Conservation (phyloP, 345 rosid species). For the Turnera subulata region DNA sequence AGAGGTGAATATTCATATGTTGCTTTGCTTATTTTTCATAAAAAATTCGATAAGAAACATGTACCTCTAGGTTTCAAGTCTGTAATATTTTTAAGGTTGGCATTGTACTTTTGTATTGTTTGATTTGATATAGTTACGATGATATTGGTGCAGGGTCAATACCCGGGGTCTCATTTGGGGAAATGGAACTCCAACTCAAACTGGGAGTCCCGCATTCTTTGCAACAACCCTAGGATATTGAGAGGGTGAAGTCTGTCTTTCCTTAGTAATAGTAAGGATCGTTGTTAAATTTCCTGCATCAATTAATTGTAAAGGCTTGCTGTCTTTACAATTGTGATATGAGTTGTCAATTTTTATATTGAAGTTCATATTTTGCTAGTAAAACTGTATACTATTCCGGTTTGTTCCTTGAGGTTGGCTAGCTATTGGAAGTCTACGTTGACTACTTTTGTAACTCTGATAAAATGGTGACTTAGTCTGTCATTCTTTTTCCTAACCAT, state of each 20-base stretch:
- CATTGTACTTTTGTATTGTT: background rate
- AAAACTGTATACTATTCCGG: too few relatives aligned
- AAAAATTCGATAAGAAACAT: background rate
- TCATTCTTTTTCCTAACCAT: too few relatives aligned
- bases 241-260: conserved; percentile 70
- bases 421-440: too few relatives aligned
- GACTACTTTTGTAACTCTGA: too few relatives aligned
- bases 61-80: background rate
- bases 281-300: background rate
- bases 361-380: too few relatives aligned
- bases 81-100: background rate
- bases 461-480: too few relatives aligned
- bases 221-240: conserved; percentile 61
- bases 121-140: background rate
- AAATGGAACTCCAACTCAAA: conserved; percentile 79
- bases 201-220: conserved; percentile 86
- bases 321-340: background rate
- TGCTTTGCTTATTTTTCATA: background rate
- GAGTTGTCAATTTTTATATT: too few relatives aligned
- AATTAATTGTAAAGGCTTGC: background rate
- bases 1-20: conserved; percentile 40
- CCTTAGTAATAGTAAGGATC: conserved; percentile 90
- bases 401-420: too few relatives aligned
- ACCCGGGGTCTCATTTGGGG: conserved; percentile 79
- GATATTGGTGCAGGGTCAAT: conserved; percentile 59